A percentile compares a stretch with the other conserved stretches of the same genome.
Evolutionary conservation across 306 rosid species (phyloP).

Genomic region (Rubus parviflorus): DNA sequence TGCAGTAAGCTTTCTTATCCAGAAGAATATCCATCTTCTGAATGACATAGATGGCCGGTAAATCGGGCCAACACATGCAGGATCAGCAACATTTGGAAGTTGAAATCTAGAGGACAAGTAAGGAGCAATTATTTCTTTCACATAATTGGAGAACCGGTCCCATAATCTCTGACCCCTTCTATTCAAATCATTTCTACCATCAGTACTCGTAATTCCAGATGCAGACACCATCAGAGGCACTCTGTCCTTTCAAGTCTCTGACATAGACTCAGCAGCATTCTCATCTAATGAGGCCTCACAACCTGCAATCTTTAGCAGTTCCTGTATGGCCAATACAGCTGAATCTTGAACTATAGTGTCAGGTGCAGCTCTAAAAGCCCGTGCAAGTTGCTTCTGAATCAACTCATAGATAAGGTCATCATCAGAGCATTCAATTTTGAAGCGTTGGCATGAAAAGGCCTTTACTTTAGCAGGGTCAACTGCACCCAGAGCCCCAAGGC

Average conservation of each 20-base stretch:
- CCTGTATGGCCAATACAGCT: slow-evolving; percentile 97
- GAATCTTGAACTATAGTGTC: slow-evolving; percentile 95
- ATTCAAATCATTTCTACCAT: slow-evolving; percentile 48
- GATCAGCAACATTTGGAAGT: slow-evolving; percentile 71
- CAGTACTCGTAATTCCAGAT: slow-evolving; percentile 36
- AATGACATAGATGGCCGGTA: slow-evolving; percentile 79
- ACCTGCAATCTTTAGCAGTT: slow-evolving; percentile 93
- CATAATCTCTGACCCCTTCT: slow-evolving; percentile 90
- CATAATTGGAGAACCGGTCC: slow-evolving; percentile 91
- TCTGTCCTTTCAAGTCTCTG: slow-evolving; percentile 42
- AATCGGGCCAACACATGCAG: slow-evolving; percentile 64
- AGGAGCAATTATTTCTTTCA: slow-evolving; percentile 96
- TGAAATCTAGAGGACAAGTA: slow-evolving; percentile 92
- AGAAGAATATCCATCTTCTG: slow-evolving; percentile 83
- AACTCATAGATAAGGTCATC: slow-evolving; percentile 94
- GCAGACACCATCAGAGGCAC: slow-evolving; percentile 29
- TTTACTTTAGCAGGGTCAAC: slow-evolving; percentile 97
- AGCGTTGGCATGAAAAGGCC: slow-evolving; percentile 71
- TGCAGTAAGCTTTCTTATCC: slow-evolving; percentile 77
- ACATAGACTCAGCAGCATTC: slow-evolving; percentile 55
- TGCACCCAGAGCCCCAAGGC: slow-evolving; percentile 95
- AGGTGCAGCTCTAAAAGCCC: slow-evolving; percentile 96
- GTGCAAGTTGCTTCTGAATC: slow-evolving; percentile 90
- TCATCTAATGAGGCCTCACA: slow-evolving; percentile 88
- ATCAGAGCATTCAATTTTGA: slow-evolving; percentile 93